Evolutionary conservation across 345 rosid species (phyloP), one percentile per base, ranked within the genome.

Genomic region (Xanthoceras sorbifolium): DNA sequence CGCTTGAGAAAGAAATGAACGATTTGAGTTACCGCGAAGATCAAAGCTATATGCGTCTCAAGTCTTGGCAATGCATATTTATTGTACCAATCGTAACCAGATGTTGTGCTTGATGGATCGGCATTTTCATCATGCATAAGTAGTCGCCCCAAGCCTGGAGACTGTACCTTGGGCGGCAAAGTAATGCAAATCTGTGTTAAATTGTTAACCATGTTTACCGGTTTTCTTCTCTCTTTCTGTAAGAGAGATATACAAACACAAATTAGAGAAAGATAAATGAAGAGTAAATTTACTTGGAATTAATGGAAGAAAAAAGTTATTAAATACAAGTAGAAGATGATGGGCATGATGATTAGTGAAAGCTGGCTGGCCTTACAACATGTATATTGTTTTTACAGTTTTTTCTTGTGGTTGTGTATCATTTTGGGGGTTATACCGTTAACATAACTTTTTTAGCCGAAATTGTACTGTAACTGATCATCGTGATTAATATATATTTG

Each of bases 61-160:
- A 85, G 55, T 29, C 67, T 75, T 6, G 88, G 87, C 32, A 85
- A 46, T 31, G 77, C 28, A 69, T 71, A 84, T 3, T 72, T 67
- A 8, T 65, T 11, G 18, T 71, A 50, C 50, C 63, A 23, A 9
- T 26, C 46, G 10, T 40, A 15, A 42, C 7, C 9, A 26, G 2
- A 26, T 0, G 61, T 20, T 9, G 11, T 11, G 26, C n/a, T 55
- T 1, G 6, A 55, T 6, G n/a, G 4, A 20, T 5, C 1, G 7
- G 25, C 8, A 26, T 55, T 17, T 20, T 22, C 7, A 20, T 55
- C 6, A 22, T 55, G n/a, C 9, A 55, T 22, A 22, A 57, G n/a
- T n/a, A n/a, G 28, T n/a, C 62, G 3, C 34, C 63, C 26, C 55
- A 76, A 9, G 55, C 78, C 78, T 4, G 26, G 17, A 14, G 78